A percentile compares a stretch with the other conserved stretches of the same genome.
Conservation (phyloP, 2,329 filamentous ascomycete genomes). For the Diaporthe vexans region DNA sequence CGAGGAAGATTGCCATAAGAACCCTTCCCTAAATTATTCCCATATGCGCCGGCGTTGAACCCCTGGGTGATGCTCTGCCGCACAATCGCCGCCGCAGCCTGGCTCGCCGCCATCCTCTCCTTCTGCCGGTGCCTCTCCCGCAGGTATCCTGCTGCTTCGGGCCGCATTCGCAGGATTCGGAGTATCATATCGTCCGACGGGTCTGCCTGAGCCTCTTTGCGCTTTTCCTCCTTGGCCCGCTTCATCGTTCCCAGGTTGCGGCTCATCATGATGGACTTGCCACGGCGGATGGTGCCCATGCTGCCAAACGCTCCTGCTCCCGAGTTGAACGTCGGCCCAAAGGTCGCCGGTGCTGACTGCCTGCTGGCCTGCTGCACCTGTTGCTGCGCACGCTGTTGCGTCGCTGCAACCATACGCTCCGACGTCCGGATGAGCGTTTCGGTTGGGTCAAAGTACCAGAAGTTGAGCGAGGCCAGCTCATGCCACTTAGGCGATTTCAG, state of each 20-base stretch:
- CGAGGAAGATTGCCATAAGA: constrained; percentile 56
- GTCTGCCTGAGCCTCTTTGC: constrained; percentile 95
- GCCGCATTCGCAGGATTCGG: constrained; percentile 93
- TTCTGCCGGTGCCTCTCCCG: constrained; percentile 93
- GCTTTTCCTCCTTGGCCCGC: constrained; percentile 94
- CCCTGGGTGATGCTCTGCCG: constrained; percentile 83
- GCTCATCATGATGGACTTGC: constrained; percentile 91
- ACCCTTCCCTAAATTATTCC: constrained; percentile 57
- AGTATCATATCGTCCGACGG: constrained; percentile 99
- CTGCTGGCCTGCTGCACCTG: constrained; percentile 66
- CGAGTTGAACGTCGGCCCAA: constrained; percentile 64
- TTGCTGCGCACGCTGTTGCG: constrained; percentile 80
- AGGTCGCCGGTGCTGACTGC: constrained; percentile 47
- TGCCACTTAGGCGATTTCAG: constrained; percentile 98
- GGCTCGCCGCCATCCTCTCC: constrained; percentile 89
- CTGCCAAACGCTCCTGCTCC: constrained; percentile 71
- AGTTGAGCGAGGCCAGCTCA: constrained; percentile 95
- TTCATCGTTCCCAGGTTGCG: constrained; percentile 97
- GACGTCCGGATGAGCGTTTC: constrained; percentile 95
- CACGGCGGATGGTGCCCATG: constrained; percentile 75
- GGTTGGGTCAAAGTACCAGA: constrained; percentile 97
- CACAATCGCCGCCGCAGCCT: constrained; percentile 94
- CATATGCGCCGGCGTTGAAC: constrained; percentile 61
- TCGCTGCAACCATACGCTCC: constrained; percentile 93
- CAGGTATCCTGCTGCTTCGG: constrained; percentile 88